These are phyloP conservation scores for Melaleuca alternifolia DNA, from an alignment of 345 rosid genomes.

Conservation along the genomic window DNA sequence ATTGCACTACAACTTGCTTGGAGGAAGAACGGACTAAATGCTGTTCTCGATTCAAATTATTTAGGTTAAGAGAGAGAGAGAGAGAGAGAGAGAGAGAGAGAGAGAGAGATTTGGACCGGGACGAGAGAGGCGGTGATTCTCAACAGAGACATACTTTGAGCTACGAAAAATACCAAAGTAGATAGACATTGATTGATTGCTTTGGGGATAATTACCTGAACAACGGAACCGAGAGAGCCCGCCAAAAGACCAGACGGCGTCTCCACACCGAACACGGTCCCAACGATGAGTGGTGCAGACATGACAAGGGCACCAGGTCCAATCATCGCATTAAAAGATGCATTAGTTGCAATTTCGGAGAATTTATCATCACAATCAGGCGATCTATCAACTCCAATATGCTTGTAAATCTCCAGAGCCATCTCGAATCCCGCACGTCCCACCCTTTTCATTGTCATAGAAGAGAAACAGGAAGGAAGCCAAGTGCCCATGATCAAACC, in stretches of 20 bases:
- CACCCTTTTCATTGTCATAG: slow-evolving; percentile 35
- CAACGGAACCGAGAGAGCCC: slow-evolving; percentile 24
- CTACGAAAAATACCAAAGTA: neutral
- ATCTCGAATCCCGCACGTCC: slow-evolving; percentile 26
- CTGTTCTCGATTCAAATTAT: too few relatives aligned
- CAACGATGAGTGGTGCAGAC: slow-evolving; percentile 20
- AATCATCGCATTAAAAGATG: slow-evolving; percentile 18
- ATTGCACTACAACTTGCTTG: too few relatives aligned
- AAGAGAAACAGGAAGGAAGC: slow-evolving; percentile 36
- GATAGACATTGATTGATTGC: neutral
- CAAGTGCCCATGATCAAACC: slow-evolving; percentile 27
- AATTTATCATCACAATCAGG: slow-evolving; percentile 19
- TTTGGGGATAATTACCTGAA: slow-evolving; percentile 10
- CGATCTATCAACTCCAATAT: slow-evolving; percentile 20
- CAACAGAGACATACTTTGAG: neutral
- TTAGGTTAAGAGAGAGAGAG: too few relatives aligned
- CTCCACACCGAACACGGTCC: slow-evolving; percentile 22
- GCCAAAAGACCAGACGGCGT: slow-evolving; percentile 21
- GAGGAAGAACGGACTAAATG: too few relatives aligned
- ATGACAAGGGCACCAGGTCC: slow-evolving; percentile 28
- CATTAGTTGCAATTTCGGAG: slow-evolving; percentile 19
- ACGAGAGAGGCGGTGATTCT: too few relatives aligned
- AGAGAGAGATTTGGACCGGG: too few relatives aligned
- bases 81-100: too few relatives aligned
- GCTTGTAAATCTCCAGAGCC: slow-evolving; percentile 26